Evolutionary conservation across 257 asterid genomes (phyloP).

Genomic region (Schizonepeta tenuifolia): DNA sequence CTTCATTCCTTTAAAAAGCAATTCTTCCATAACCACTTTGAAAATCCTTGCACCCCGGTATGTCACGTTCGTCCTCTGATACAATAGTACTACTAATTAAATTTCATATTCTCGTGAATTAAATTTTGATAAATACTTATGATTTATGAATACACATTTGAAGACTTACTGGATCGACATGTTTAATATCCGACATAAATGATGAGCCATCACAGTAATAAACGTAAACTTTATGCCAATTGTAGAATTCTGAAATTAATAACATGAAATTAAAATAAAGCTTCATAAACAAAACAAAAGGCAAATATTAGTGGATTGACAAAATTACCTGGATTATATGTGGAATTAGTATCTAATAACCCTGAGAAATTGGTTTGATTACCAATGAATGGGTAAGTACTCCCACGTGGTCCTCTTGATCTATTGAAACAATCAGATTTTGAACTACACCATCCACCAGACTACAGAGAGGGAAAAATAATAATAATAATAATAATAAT

Average conservation of each 20-base stretch:
- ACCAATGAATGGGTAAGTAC: slow-evolving; percentile 24
- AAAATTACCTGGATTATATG: slow-evolving; percentile 35
- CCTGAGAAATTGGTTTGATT: slow-evolving; percentile 35
- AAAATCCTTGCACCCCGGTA: slow-evolving; percentile 51
- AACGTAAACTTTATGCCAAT: slow-evolving; percentile 40
- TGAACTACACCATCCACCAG: slow-evolving; percentile 45
- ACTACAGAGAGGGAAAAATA: slow-evolving; percentile 22
- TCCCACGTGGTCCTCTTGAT: slow-evolving; percentile 21
- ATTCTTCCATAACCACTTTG: slow-evolving; percentile 37
- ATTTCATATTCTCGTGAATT: background rate
- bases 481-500: no score
- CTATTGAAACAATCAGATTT: slow-evolving; percentile 1
- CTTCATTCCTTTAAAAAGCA: slow-evolving; percentile 46
- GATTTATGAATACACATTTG: background rate
- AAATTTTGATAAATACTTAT: background rate
- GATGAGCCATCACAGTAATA: slow-evolving; percentile 44
- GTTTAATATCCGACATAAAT: slow-evolving; percentile 36
- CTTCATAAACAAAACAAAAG: background rate
- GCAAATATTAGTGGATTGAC: background rate
- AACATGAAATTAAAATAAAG: background rate
- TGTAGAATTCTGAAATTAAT: slow-evolving; percentile 35
- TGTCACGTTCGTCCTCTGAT: slow-evolving; percentile 38
- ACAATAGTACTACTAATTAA: slow-evolving; percentile 2
- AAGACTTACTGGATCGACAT: slow-evolving; percentile 34
- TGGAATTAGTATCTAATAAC: slow-evolving; percentile 16